Evolutionary conservation across 129 eudicot species (phyloP), one percentile per base, ranked within the genome.

Genomic region (Dittrichia graveolens): DNA sequence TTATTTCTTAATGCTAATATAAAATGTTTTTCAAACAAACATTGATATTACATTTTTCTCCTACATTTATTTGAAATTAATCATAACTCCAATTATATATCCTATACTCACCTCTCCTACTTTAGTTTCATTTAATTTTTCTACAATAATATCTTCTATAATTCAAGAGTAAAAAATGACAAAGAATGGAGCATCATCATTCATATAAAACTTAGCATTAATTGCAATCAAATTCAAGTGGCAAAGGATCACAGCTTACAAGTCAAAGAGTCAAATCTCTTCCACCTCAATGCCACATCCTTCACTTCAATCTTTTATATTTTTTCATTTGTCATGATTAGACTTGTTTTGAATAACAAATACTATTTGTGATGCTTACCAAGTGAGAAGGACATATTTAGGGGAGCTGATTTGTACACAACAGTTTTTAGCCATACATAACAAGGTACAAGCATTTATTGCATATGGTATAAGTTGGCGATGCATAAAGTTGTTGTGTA

Each of bases 281-380:
- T 69, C 81, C 81, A 77, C 75, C 63, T 77, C 76, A 60, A 48
- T 69, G 70, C 81, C 81, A 77, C 81, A 68, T 77, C 69, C 55
- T 18, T 71, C 31, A 40, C 37, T 40, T 40, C 57, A 60, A 47
- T 60, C 7, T 61, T 48, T 57, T 59, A 19, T 46, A 6, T 24
- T 68, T 67, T 13, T 19, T 16, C 46, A 38, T 46, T 31, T 44
- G 72, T 39, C 45, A 1, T 18, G 61, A 2, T 14, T 75, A 50
- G 9, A 48, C 35, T 57, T 8, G 7, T 15, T 45, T 59, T 35
- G 45, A 24, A 58, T 19, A 56, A 14, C 42, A 31, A 53, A 65
- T 12, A 13, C 2, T 31, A 46, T 9, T 18, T 8, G 11, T 11
- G 12, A 5, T 3, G 2, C n/a, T 9, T 24, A 24, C 2, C 5